A percentile compares a stretch with the other conserved stretches of the same genome.
These are phyloP conservation scores for Lasiosphaeriaceae sp. DNA, from an alignment of 495 filamentous ascomycete species.

Conservation along the genomic window DNA sequence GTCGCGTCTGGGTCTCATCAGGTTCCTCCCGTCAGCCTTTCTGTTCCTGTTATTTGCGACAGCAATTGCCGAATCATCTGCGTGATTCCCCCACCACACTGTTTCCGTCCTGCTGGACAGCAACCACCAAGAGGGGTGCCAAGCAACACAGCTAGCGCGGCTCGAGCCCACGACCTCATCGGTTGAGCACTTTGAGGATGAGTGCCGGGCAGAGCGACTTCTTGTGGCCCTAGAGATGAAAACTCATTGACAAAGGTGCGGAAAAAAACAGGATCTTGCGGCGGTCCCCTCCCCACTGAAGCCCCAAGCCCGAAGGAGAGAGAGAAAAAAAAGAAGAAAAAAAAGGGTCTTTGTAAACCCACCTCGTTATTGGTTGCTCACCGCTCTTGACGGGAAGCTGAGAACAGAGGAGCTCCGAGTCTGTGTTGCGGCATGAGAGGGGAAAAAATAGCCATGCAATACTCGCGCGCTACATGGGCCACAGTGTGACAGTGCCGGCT, in stretches of 20 bases:
- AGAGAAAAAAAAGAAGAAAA: too few species aligned
- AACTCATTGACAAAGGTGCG: background rate
- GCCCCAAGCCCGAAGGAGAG: background rate
- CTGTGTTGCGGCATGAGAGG: conserved; percentile 21
- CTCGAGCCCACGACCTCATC: conserved; percentile 7
- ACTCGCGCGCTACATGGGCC: background rate
- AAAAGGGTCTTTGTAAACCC: background rate
- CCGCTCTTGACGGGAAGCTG: conserved; percentile 22
- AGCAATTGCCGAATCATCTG: conserved; percentile 40
- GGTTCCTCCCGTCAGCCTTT: conserved; percentile 24
- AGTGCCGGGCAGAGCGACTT: background rate
- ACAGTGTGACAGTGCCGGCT: background rate
- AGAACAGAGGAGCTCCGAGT: background rate
- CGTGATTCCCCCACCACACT: conserved; percentile 26
- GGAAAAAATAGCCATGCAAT: background rate
- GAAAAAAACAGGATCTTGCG: background rate
- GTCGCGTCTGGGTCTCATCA: conserved; percentile 19
- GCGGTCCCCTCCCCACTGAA: background rate
- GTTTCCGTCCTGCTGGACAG: conserved; percentile 10
- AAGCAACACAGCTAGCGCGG: conserved; percentile 13
- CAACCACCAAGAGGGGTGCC: conserved; percentile 10
- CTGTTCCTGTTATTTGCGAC: conserved; percentile 34
- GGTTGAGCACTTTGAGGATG: background rate
- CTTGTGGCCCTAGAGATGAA: too few species aligned
- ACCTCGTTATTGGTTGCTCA: conserved; percentile 1